Evolutionary conservation across 768 basidiomycete species (phyloP), one percentile per base, ranked within the genome.

Genomic region (Pholiota molesta): DNA sequence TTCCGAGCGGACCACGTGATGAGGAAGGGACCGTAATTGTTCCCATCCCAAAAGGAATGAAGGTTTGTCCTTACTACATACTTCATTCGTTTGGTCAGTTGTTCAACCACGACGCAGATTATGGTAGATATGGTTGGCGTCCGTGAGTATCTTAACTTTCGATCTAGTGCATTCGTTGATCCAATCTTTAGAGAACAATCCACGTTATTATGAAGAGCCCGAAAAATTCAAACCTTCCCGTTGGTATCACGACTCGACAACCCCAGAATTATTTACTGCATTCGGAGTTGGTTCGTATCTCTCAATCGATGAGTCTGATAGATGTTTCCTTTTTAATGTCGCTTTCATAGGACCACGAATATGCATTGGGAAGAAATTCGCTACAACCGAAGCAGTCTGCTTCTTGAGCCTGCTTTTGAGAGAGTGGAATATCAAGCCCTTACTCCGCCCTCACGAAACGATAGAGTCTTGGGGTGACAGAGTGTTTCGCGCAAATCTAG

Each of bases 361-460:
- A 17, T 87, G 86, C 62, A 69, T 86, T 10, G 86, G 86, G 6
- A 72, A 81, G 19, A 83, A 78, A 62, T 87, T 88, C 62, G 82
- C 86, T 4, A 74, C 77, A 0, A 77, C 75, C 0, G 84, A 87
- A 66, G 75, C 78, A 3, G 78, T 86, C 17, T 79, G 77, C 52
- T 83, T 86, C 72, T 74, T 87, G 14, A 75, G 81, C 1, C 70
- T 77, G 64, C 67, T 86, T 9, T 68, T 86, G 23, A 76, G 81
- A 14, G 86, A 86, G 45, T 86, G 81, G 79, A 74, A 70, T 31
- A 67, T 87, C 13, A 78, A 82, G 52, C 82, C 83, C 2, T 59
- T 78, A 17, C 69, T 85, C 21, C 66, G 70, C 19, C 37, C 62
- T 0, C 75, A 75, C 5, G 78, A 79, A 73, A 82, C 74, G 44